Evolutionary conservation across 169 alveolate genomes (phyloP).

Genomic region (Eimeria maxima): DNA sequence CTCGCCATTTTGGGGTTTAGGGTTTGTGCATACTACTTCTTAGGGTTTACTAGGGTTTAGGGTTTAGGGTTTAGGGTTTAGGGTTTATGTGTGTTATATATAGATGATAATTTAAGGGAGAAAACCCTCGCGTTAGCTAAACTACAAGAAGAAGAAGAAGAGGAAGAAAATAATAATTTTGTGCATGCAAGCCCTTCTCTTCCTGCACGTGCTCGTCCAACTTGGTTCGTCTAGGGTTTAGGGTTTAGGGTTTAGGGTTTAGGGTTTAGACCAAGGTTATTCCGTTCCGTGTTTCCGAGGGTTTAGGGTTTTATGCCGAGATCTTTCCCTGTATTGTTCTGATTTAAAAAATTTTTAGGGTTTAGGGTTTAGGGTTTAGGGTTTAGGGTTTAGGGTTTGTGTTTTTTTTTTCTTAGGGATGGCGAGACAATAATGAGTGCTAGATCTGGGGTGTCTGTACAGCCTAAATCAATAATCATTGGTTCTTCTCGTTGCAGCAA

Average conservation of each 20-base stretch:
- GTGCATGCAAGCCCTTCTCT: background rate
- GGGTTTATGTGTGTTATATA: background rate
- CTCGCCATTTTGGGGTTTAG: too few relatives aligned
- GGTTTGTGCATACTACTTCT: too few relatives aligned
- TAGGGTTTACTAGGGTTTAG: background rate
- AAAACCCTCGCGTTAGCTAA: slow-evolving; percentile 29
- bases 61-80: background rate
- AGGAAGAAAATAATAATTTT: background rate
- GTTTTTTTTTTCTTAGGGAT: background rate
- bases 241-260: background rate
- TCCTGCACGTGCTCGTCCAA: slow-evolving; percentile 26
- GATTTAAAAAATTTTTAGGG: background rate
- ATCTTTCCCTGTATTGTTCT: background rate
- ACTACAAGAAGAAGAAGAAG: slow-evolving; percentile 22
- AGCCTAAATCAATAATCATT: background rate
- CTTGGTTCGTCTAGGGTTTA: slow-evolving; percentile 1
- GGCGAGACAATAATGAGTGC: slow-evolving; percentile 18
- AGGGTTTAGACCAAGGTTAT: background rate
- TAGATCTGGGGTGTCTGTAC: slow-evolving; percentile 48
- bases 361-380: slow-evolving; percentile 47
- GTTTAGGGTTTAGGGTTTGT: slow-evolving; percentile 20
- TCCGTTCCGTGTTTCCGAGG: background rate
- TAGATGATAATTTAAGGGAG: background rate
- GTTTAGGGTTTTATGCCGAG: background rate
- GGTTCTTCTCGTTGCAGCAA: slow-evolving; percentile 13